These are phyloP conservation scores for Pseudopyricularia javanii DNA, from an alignment of 2,329 filamentous ascomycete genomes.

Conservation along the genomic window DNA sequence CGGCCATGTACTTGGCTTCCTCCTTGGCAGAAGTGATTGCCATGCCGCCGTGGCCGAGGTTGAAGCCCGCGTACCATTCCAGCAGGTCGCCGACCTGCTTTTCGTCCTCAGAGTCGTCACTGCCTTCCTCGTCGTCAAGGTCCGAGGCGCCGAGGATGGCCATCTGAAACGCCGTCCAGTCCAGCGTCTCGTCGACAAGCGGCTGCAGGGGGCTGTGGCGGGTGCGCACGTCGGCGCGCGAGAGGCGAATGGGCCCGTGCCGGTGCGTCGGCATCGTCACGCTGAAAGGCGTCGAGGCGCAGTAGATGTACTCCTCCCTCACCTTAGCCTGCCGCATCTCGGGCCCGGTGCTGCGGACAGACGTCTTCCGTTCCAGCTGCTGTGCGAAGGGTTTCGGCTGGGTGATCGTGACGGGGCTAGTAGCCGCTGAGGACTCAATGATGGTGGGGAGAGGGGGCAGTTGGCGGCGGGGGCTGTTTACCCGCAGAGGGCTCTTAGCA, in stretches of 20 bases:
- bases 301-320: slow-evolving; percentile 31
- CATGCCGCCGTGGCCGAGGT: slow-evolving; percentile 29
- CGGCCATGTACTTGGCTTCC: background rate
- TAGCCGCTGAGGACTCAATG: slow-evolving; percentile 24
- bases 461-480: background rate
- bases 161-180: slow-evolving; percentile 56
- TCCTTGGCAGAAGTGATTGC: slow-evolving; percentile 16
- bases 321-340: background rate
- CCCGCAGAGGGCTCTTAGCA: slow-evolving; percentile 13
- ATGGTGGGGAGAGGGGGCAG: slow-evolving; percentile 24
- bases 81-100: slow-evolving; percentile 35
- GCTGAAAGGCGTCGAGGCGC: slow-evolving; percentile 35
- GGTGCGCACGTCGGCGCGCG: slow-evolving; percentile 26
- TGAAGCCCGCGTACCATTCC: slow-evolving; percentile 39
- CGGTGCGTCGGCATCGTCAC: slow-evolving; percentile 33
- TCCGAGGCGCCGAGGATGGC: slow-evolving; percentile 46
- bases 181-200: slow-evolving; percentile 35
- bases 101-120: slow-evolving; percentile 25
- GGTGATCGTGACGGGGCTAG: slow-evolving; percentile 7
- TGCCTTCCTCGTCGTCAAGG: slow-evolving; percentile 30
- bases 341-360: slow-evolving; percentile 4
- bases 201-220: slow-evolving; percentile 7
- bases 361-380: background rate
- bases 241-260: slow-evolving; percentile 43
- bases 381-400: background rate